These are phyloP conservation scores for Boechera divaricarpa DNA, from an alignment of 345 rosid species.

Conservation along the genomic window DNA sequence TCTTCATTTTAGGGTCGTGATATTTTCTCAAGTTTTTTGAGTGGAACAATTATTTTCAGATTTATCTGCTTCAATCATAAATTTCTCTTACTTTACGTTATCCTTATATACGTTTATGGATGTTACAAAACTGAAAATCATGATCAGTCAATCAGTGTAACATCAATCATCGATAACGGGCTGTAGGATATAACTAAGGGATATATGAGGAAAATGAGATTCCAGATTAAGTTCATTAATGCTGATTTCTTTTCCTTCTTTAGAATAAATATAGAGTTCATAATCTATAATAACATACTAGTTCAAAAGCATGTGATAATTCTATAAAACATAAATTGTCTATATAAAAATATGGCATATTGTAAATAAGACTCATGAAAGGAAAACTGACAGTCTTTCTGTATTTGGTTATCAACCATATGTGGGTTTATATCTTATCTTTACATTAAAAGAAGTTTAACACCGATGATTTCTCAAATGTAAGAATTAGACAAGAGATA, in stretches of 20 bases:
- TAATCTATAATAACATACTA: no score
- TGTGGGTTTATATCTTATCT: constrained; percentile 1
- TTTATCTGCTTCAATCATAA: constrained; percentile 35
- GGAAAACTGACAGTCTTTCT: neutral
- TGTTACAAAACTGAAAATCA: neutral
- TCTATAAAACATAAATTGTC: neutral
- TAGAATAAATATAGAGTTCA: no score
- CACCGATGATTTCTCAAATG: neutral
- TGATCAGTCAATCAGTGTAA: constrained; percentile 10
- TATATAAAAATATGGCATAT: no score
- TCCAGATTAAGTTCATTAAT: neutral
- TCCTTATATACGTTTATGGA: neutral
- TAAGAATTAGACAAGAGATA: neutral
- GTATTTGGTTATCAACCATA: neutral
- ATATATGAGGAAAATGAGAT: neutral
- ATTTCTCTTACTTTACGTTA: constrained; percentile 1
- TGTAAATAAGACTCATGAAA: constrained; percentile 4
- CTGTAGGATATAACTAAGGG: no score
- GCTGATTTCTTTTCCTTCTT: neutral
- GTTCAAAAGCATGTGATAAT: neutral
- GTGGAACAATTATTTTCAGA: constrained; percentile 21
- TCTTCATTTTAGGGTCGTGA: constrained; percentile 41
- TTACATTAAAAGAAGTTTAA: neutral
- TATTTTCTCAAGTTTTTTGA: neutral
- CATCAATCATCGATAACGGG: neutral